Evolutionary conservation across 2,329 filamentous ascomycete genomes (phyloP), one percentile per base, ranked within the genome.

Genomic region (Trichoderma brevicompactum): DNA sequence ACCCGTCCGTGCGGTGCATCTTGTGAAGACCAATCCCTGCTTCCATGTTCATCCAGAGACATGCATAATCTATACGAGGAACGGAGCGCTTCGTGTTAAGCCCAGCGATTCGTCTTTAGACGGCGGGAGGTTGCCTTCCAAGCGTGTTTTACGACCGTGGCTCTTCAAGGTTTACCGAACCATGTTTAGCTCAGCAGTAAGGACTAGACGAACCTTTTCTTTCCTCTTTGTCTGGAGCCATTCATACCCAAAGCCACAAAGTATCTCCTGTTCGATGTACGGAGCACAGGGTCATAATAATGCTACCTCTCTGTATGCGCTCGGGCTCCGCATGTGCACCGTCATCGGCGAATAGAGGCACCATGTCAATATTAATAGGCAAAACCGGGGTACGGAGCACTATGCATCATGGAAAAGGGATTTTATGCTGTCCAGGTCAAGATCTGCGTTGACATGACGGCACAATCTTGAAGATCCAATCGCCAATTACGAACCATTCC

Each of bases 11-110:
- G 44, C 23, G 44, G 23, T 36, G 40, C 49, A 13, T 61, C n/a
- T 61, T 48, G 64, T 36, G 36, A 65, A 41, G 56, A 56, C 36
- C 48, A 17, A 54, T 65, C 56, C 58, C 50, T 55, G 41, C 41
- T 43, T 56, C 49, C 40, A 49, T 65, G 34, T 34, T 49, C 60
- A 23, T 36, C 59, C 36, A 44, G 38, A 62, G 59, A 62, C 59
- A 62, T 44, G 48, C 41, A 58, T n/a, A 36, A 44, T 53, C 32
- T 36, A 53, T 43, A 46, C 58, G 50, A 52, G 49, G 41, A 55
- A 64, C 50, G 50, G 50, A 56, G 44, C 41, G 19, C 43, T 49
- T 49, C 15, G 40, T 34, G 38, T 38, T 53, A 59, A n/a, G 19
- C 13, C 44, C 40, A 38, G 15, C 13, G 59, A 53, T 3, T 48